These are phyloP conservation scores for Theobroma grandiflorum DNA, from an alignment of 441 rosid species.

Conservation along the genomic window DNA sequence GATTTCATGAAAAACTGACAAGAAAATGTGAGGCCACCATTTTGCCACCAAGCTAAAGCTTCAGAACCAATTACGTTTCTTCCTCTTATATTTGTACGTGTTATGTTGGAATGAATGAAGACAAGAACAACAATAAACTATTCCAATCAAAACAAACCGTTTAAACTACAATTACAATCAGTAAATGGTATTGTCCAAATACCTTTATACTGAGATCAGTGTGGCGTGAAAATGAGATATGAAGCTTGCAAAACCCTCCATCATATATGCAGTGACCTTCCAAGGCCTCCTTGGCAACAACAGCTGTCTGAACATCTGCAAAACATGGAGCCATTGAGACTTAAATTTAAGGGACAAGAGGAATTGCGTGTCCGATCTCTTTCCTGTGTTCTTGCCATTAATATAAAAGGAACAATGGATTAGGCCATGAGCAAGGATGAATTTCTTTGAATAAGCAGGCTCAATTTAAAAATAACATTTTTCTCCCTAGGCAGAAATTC, in stretches of 20 bases:
- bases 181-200: neutral
- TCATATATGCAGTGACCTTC: conserved; percentile 99
- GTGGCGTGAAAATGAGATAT: conserved; percentile 93
- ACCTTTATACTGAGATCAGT: conserved; percentile 98
- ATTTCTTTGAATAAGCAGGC: neutral
- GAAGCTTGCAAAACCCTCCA: conserved; percentile 99
- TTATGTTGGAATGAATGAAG: no score
- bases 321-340: conserved; percentile 20
- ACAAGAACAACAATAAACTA: neutral
- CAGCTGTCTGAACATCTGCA: conserved; percentile 96
- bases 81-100: no score
- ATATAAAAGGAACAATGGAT: neutral
- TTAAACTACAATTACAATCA: neutral
- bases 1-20: neutral
- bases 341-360: conserved; percentile 1
- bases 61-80: no score
- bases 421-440: neutral
- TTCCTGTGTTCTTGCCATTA: neutral
- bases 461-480: neutral
- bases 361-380: neutral
- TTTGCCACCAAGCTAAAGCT: neutral
- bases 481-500: neutral
- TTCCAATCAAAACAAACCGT: neutral
- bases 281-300: conserved; percentile 92
- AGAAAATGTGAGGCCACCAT: neutral